Evolutionary conservation across 306 rosid species (phyloP).

Genomic region (Cucumis melo): DNA sequence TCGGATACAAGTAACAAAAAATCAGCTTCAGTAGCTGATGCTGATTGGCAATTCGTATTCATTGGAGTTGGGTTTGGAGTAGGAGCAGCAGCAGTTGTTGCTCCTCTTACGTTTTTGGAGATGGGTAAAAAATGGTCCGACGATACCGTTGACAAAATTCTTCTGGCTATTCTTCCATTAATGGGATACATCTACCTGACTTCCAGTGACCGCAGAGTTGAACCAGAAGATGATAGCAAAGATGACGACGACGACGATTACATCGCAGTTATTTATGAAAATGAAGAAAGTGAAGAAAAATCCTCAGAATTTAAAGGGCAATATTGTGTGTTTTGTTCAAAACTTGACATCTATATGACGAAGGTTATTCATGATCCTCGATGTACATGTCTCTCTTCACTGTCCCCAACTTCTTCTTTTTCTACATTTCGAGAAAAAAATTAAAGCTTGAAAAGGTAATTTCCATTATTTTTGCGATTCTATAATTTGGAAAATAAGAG

Average conservation of each 20-base stretch:
- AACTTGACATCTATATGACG: conserved; percentile 32
- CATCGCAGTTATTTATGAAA: conserved; percentile 4
- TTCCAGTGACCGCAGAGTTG: conserved; percentile 17
- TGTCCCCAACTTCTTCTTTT: conserved; percentile 31
- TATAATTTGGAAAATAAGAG: not conserved
- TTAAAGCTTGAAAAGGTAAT: not conserved
- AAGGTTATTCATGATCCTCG: conserved; percentile 41
- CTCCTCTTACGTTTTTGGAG: conserved; percentile 45
- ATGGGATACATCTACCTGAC: conserved; percentile 32
- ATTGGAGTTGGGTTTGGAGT: conserved; percentile 73
- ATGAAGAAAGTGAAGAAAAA: conserved; percentile 18
- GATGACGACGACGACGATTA: conserved; percentile 11
- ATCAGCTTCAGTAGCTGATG: conserved; percentile 1
- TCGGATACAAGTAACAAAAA: not conserved
- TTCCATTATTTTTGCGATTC: not conserved
- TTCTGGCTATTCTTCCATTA: conserved; percentile 39
- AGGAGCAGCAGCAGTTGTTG: conserved; percentile 59
- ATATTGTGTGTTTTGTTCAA: conserved; percentile 64
- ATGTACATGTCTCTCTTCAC: conserved; percentile 36
- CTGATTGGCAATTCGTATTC: conserved; percentile 55
- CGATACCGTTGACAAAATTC: conserved; percentile 29
- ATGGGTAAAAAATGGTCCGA: conserved; percentile 60
- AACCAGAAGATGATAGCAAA: conserved; percentile 20
- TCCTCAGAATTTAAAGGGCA: conserved; percentile 18
- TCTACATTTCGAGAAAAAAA: conserved; percentile 27